Base-by-base conservation (phyloP, 306 rosid species). In the Begonia peltatifolia region DNA sequence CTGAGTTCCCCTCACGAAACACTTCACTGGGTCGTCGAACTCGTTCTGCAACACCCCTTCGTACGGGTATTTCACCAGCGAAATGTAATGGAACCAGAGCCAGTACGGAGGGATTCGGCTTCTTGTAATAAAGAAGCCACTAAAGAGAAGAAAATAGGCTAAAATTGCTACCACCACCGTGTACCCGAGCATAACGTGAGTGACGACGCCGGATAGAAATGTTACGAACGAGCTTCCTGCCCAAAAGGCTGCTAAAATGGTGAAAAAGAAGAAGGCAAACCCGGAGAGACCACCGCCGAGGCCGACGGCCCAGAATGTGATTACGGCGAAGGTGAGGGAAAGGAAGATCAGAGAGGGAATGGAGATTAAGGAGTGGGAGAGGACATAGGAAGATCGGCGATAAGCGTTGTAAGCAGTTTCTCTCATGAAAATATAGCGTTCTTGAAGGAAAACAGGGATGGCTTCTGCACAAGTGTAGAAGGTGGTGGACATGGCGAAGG, bases 391-490 rank as follows among this genome's bases (percentile, higher is more conserved):
- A 9, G 95, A 89, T 2, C 97, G 75, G 6, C 97, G 95, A 64
- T 89, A 89, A 1, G 97, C 95, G 20, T 89, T 84, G 78, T 80
- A 74, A 2, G 95, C 90, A 0, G 97, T 89, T 57, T 89, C 97
- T 17, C 97, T 78, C 94, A 89, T 89, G 81, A 89, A 89, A n/a
- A 89, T 89, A 72, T 85, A 85, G 10, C 97, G 87, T 55, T 89
- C 97, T 68, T 89, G 97, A 42, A 89, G 87, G 63, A 89, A 89
- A 2, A 71, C 71, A 0, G 97, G 97, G 9, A 89, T 72, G 17
- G 95, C 93, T 61, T 89, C 97, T 0, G 97, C 97, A 47, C 97
- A 85, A 0, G 95, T 85, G 76, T 89, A 89, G 65, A 79, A 84
- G 1, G 85, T 89, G 5, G 97, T 89, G 53, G 97, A 89, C 90